Conservation (phyloP, 2,329 filamentous ascomycete species). For the Monosporascus sp. region DNA sequence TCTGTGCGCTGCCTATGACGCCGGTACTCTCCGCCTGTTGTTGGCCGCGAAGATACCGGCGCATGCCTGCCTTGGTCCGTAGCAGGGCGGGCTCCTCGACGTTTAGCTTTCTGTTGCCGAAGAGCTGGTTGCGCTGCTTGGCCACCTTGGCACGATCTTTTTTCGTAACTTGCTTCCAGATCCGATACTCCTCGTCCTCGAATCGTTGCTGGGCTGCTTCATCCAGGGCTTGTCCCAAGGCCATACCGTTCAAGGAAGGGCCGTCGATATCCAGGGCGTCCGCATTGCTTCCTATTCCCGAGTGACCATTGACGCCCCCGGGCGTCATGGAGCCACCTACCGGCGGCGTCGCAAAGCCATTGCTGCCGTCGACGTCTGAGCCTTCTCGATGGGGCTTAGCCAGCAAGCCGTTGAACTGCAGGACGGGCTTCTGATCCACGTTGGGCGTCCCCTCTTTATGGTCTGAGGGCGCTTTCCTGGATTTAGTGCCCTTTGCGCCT, state of each 20-base stretch:
- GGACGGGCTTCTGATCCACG: conserved; percentile 65
- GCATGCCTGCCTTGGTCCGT: conserved; percentile 81
- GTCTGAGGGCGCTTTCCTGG: conserved; percentile 67
- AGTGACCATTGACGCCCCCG: conserved; percentile 60
- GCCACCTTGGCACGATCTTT: conserved; percentile 85
- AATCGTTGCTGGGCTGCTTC: conserved; percentile 69
- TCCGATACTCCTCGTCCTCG: conserved; percentile 91
- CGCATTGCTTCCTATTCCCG: conserved; percentile 64
- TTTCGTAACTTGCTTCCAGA: conserved; percentile 98
- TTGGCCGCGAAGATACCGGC: conserved; percentile 75
- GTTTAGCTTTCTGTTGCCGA: conserved; percentile 80
- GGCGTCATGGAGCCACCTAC: conserved; percentile 72
- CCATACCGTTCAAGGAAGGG: conserved; percentile 61
- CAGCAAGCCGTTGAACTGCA: conserved; percentile 61
- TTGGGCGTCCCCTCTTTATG: conserved; percentile 75
- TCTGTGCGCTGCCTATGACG: conserved; percentile 29
- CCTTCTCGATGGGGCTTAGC: conserved; percentile 58
- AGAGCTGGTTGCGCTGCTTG: conserved; percentile 79
- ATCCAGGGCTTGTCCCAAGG: conserved; percentile 57
- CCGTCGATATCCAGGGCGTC: conserved; percentile 87
- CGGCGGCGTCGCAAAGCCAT: conserved; percentile 81
- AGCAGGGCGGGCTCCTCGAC: conserved; percentile 81
- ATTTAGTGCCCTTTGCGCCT: conserved; percentile 71
- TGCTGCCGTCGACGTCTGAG: conserved; percentile 79
- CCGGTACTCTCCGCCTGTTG: conserved; percentile 57